Evolutionary conservation across 176 grass and related monocot genomes (phyloP), one percentile per base, ranked within the genome.

Genomic region (Puccinellia tenuiflora): DNA sequence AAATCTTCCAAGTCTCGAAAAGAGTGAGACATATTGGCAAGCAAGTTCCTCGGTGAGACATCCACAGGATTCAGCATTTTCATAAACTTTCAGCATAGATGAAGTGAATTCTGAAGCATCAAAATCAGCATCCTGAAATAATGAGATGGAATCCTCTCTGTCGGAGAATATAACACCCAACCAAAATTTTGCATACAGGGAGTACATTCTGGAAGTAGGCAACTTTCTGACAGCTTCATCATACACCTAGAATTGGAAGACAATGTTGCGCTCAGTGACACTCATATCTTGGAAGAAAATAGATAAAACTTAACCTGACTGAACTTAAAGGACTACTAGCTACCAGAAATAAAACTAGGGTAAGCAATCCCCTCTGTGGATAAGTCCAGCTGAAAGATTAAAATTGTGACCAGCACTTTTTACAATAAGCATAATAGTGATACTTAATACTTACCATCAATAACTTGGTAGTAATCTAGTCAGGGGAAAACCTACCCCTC

Each of bases 111-210:
- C 77, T 77, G 74, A 85, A 88, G 75, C 73, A 83, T 91, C 78
- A 72, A 92, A 61, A 38, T 82, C 69, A 37, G 75, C 67, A 71
- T 91, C 83, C 57, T 47, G 70, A 28, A 90, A 86, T 35, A 83
- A 34, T 69, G 82, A 43, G 69, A 84, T 76, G 57, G 85, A 88
- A 51, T 90, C 74, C 85, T 88, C 85, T 79, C 71, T 85, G 33
- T 83, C 48, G 14, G 87, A 51, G 66, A 74, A 85, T 64, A 96
- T 11, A 54, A 88, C 74, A 81, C 88, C 89, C 66, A 81, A 77
- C 89, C 82, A 99, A 80, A 99, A 99, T 35, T 96, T 88, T 74
- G 89, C 87, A 80, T 93, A 99, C 50, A 99, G 71, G 28, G 89
- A 92, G 72, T 87, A 96, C 96, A 99, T 99, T 92, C 86, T 90